Percentiles rank a stretch among this genome's conserved stretches.
phyloP scores from a whole-genome alignment of 352 stramenopile genomes.

The Thraustochytrium striatum region DNA sequence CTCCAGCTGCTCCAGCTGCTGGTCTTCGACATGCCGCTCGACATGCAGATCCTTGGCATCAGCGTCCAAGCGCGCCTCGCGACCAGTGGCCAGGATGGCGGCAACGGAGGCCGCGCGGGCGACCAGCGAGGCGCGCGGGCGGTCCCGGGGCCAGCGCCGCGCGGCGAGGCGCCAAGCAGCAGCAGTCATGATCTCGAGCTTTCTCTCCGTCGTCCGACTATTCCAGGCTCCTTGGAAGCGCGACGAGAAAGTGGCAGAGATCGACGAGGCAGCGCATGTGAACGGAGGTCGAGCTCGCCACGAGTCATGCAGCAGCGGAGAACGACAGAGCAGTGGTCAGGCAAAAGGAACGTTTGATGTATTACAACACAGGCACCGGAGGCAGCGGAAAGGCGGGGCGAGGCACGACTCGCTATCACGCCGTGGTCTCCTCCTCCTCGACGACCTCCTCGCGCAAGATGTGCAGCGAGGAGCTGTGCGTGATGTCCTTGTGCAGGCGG shows the following conservation, averaged over 20 bases:
- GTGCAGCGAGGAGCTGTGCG: not conserved
- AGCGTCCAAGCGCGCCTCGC: constrained; percentile 45
- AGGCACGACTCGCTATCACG: not conserved
- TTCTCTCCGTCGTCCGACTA: no score
- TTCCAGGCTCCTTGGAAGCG: no score
- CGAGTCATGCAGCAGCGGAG: not conserved
- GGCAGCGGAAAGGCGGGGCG: not conserved
- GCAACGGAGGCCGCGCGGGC: not conserved
- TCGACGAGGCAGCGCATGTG: constrained; percentile 20
- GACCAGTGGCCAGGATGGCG: constrained; percentile 22
- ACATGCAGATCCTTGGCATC: constrained; percentile 47
- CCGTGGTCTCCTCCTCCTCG: not conserved
- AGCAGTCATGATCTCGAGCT: no score
- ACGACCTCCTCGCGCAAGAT: constrained; percentile 1
- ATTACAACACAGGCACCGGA: not conserved
- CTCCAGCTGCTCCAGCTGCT: constrained; percentile 8
- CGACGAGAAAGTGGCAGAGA: no score
- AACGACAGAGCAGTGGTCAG: constrained; percentile 13
- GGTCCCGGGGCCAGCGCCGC: no score
- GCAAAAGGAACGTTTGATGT: constrained; percentile 1
- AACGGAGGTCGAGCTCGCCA: constrained; percentile 37
- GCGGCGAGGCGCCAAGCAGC: no score
- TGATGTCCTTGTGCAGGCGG: not conserved
- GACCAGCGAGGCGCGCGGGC: constrained; percentile 15
- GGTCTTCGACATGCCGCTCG: not conserved